These are phyloP conservation scores for Fusarium hostae DNA, from an alignment of 2,329 filamentous ascomycete species.

Conservation along the genomic window DNA sequence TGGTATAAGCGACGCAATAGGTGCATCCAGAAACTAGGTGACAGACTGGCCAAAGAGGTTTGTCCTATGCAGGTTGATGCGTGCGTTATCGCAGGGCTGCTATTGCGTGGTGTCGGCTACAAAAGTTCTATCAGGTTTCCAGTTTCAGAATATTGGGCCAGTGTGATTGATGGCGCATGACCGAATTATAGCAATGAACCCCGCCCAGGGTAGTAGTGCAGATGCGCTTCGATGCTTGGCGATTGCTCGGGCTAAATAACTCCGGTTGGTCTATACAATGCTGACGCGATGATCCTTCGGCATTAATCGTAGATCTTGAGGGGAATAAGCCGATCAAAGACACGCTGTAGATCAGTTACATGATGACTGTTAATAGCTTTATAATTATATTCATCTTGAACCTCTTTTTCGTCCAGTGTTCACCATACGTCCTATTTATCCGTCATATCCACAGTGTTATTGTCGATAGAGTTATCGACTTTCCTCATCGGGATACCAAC, in stretches of 20 bases:
- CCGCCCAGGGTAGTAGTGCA: slow-evolving; percentile 16
- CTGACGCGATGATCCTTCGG: slow-evolving; percentile 2
- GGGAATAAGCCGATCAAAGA: background rate
- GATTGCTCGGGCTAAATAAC: slow-evolving; percentile 6
- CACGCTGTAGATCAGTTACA: rapidly evolving
- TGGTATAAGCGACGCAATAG: background rate
- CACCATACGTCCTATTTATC: background rate
- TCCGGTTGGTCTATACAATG: background rate
- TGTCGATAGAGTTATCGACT: slow-evolving; percentile 22
- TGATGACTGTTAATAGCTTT: rapidly evolving
- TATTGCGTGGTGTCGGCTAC: slow-evolving; percentile 23
- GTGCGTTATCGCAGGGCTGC: slow-evolving; percentile 24
- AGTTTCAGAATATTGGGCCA: slow-evolving; percentile 19
- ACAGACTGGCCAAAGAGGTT: background rate
- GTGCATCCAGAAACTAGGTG: background rate
- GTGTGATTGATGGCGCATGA: slow-evolving; percentile 25
- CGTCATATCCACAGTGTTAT: slow-evolving; percentile 10
- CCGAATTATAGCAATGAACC: slow-evolving; percentile 11
- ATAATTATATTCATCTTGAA: background rate
- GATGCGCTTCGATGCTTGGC: slow-evolving; percentile 18
- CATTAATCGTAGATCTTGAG: background rate
- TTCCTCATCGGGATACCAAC: slow-evolving; percentile 20
- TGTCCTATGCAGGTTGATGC: background rate
- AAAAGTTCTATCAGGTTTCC: slow-evolving; percentile 14
- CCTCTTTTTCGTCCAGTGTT: background rate